These are phyloP conservation scores for Cynara cardunculus DNA, from an alignment of 129 eudicot genomes.

Conservation along the genomic window DNA sequence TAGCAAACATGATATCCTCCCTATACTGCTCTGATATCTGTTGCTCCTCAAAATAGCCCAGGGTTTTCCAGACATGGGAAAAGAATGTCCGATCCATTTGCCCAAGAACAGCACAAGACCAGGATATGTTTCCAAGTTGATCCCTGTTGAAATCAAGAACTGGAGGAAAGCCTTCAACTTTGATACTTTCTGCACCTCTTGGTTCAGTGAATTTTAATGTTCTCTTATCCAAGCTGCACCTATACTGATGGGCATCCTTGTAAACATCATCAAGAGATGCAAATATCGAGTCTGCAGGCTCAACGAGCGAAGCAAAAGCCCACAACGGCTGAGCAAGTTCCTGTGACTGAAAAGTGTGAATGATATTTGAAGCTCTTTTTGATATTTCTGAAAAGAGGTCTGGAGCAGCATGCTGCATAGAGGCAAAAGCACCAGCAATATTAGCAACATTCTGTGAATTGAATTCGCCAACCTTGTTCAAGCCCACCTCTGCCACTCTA, in stretches of 20 bases:
- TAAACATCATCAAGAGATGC: slow-evolving; percentile 61
- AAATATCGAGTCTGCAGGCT: slow-evolving; percentile 59
- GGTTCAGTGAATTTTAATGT: slow-evolving; percentile 11
- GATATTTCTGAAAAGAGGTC: slow-evolving; percentile 61
- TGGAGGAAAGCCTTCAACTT: too few species aligned
- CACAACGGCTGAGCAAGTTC: slow-evolving; percentile 91
- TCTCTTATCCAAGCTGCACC: slow-evolving; percentile 22
- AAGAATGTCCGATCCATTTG: slow-evolving; percentile 56
- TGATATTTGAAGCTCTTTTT: slow-evolving; percentile 52
- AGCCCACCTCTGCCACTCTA: slow-evolving; percentile 86
- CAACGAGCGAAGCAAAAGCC: slow-evolving; percentile 88
- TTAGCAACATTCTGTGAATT: slow-evolving; percentile 94
- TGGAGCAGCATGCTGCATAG: slow-evolving; percentile 92
- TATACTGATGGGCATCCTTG: slow-evolving; percentile 42
- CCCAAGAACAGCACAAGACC: slow-evolving; percentile 98
- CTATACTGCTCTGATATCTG: slow-evolving; percentile 65
- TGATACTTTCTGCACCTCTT: too few species aligned
- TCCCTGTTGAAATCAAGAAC: slow-evolving; percentile 53
- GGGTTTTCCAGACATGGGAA: slow-evolving; percentile 60
- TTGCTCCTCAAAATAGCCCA: slow-evolving; percentile 55
- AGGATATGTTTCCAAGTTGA: slow-evolving; percentile 77
- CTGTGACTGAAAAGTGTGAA: slow-evolving; percentile 64
- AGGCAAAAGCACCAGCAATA: slow-evolving; percentile 87
- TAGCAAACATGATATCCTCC: slow-evolving; percentile 91
- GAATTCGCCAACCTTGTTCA: slow-evolving; percentile 60